These are phyloP conservation scores for Coemansia sp. DNA, from an alignment of 192 early-diverging fungal species.

Conservation along the genomic window DNA sequence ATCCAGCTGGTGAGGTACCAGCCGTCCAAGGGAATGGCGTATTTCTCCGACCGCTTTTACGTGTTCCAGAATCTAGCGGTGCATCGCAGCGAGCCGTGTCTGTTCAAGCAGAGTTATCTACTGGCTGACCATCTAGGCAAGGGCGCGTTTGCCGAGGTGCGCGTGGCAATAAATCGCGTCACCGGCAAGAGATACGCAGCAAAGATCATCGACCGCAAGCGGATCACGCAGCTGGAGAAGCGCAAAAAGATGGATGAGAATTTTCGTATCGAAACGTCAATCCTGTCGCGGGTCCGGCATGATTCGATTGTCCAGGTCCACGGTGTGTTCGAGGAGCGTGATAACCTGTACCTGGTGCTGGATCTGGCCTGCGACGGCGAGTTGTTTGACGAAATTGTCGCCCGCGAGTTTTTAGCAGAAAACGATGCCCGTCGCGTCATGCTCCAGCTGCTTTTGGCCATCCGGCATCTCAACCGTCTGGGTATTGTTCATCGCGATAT, in stretches of 20 bases:
- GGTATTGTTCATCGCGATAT: constrained; percentile 77
- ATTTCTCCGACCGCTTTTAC: constrained; percentile 51
- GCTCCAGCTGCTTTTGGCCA: constrained; percentile 73
- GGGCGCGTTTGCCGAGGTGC: constrained; percentile 70
- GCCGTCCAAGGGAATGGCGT: constrained; percentile 38
- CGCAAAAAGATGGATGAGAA: constrained; percentile 51
- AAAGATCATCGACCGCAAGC: constrained; percentile 72
- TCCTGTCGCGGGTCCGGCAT: constrained; percentile 52
- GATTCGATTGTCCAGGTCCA: constrained; percentile 51
- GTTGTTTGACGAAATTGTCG: constrained; percentile 89
- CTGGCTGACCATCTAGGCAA: constrained; percentile 40
- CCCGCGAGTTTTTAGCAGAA: constrained; percentile 73
- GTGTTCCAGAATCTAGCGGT: constrained; percentile 47
- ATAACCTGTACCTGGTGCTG: constrained; percentile 52
- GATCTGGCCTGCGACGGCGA: constrained; percentile 81
- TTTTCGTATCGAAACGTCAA: constrained; percentile 48
- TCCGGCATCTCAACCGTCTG: constrained; percentile 68
- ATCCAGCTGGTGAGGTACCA: constrained; percentile 62
- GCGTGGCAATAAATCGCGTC: constrained; percentile 60
- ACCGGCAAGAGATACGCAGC: constrained; percentile 69
- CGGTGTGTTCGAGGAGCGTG: constrained; percentile 51
- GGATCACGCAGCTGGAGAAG: constrained; percentile 36
- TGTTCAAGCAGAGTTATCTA: constrained; percentile 53
- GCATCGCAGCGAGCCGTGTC: constrained; percentile 38
- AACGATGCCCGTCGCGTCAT: constrained; percentile 75